Evolutionary conservation across 371 early-diverging fungal species (phyloP), one percentile per base, ranked within the genome.

Genomic region (Umbelopsis sp.): DNA sequence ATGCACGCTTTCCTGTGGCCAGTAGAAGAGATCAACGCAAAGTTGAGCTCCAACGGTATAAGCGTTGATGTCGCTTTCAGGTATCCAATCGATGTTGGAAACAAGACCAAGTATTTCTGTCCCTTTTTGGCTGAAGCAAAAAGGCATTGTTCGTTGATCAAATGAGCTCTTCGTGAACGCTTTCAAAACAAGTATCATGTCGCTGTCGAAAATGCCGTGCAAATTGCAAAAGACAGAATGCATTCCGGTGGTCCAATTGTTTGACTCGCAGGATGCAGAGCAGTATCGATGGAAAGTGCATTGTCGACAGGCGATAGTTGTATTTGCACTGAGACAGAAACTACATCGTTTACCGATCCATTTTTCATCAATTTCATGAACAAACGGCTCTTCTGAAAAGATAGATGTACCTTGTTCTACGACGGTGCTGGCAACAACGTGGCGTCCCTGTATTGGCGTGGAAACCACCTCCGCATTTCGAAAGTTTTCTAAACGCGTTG

Each of bases 171-270:
- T 64, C 25, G 72, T 44, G 57, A 69, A 74, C 2, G 71, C 77
- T 37, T 70, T 52, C 6, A 76, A 63, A 9, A 72, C 77, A 50
- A 76, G 68, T 3, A 74, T 32, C 0, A 65, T 44, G 16, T 74
- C 57, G 14, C 16, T 44, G 16, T 68, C 48, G 14, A 63, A 50
- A 14, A 74, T 45, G 63, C 70, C 71, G 11, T 70, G 70, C 22
- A 76, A 67, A 16, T 24, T 35, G 44, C 77, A 76, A 1, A 76
- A 16, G 65, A 66, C 65, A 6, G 65, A 32, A 53, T 76, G 77
- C 0, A 50, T 18, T 7, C 70, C 65, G n/a, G 18, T 37, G 9
- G 22, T 41, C 77, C 77, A 76, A 18, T 66, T 25, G 3, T 50
- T 41, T 0, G 44, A 7, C 20, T 74, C 72, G 44, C 77, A 76